Base-by-base conservation (phyloP, 208 protist species). In the Trypanosoma brucei region DNA sequence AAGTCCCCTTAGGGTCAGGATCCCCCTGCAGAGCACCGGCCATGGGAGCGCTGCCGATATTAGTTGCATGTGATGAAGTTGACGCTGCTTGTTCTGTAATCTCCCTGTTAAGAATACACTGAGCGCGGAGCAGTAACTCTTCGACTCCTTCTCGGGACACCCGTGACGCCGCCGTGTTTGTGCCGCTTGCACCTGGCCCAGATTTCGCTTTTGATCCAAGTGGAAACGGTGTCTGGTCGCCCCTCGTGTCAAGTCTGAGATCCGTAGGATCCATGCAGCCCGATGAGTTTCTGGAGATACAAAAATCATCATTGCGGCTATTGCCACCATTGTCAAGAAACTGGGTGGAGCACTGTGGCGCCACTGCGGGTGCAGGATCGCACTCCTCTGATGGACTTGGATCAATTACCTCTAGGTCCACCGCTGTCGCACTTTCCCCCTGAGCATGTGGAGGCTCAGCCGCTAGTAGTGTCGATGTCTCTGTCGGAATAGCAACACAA, bases 121-220 rank as follows among this genome's bases (percentile, higher is more conserved):
- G 57, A 1, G 68, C 66, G 33, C 72, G 72, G 22, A 62, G 72
- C n/a, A 68, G 62, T 35, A 67, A 46, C n/a, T 72, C 56, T 11
- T 67, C 66, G 1, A 78, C 58, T 55, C 63, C 50, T 52, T 78
- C 65, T 13, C 65, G 53, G 30, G 59, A 49, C 37, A 73, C 72
- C 49, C 62, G 66, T 14, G 52, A 35, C 14, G 65, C 45, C 58
- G 63, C 61, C 42, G 56, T 42, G n/a, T 39, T 46, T 34, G 56
- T 36, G n/a, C 38, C 14, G 33, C 53, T 36, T n/a, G 34, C 34
- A 50, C 57, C 13, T 31, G 51, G 44, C n/a, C 50, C n/a, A 39
- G 70, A 65, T 39, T 14, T 55, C 39, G 62, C 57, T 52, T 70
- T 70, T 7, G 46, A 13, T n/a, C 22, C 30, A 30, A 38, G 42